Evolutionary conservation across 148 eudicot species (phyloP), one percentile per base, ranked within the genome.

Genomic region (Rhododendron mucronatum): DNA sequence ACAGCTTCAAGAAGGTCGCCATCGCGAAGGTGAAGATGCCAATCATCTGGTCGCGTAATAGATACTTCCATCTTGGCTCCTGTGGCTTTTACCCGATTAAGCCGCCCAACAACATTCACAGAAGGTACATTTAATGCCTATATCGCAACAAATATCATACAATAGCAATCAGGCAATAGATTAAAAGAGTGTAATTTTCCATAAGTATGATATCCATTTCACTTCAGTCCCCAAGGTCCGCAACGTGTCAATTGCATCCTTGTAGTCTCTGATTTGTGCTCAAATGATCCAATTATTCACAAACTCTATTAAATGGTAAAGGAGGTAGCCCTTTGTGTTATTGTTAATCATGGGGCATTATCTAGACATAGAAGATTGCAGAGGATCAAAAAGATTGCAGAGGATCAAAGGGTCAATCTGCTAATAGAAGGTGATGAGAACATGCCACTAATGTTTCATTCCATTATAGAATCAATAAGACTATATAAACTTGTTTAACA

Each of bases 21-120:
- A 85, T 97, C 98, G 47, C 99, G 98, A 53, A 97, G 95, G 91
- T 94, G 99, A 90, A 97, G 99, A 92, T 97, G 99, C 99, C 99
- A 97, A 90, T 97, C 99, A 94, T 97, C 99, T 65, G 99, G 99
- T 53, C 84, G 94, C 41, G 96, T 91, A 82, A 97, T 85, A 37
- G 95, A 90, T 84, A 97, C 91, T 86, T 93, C 96, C 99, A 93
- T 97, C 89, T 79, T 95, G 41, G 86, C 87, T 65, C 89, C 86
- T 85, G 48, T 86, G 21, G 87, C 57, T 76, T 90, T 91, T 81
- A 86, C 53, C 55, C 83, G 88, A 28, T 53, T 89, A 82, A 61
- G 86, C 67, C 84, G 86, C 74, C 84, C 84, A 87, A 85, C 47
- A 69, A 86, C 47, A 23, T 88, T 88, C 14, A 16, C 78, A 78